A percentile compares a stretch with the other conserved stretches of the same genome.
phyloP scores from a whole-genome alignment of 768 basidiomycete genomes.

The Arthromyces matolae region DNA sequence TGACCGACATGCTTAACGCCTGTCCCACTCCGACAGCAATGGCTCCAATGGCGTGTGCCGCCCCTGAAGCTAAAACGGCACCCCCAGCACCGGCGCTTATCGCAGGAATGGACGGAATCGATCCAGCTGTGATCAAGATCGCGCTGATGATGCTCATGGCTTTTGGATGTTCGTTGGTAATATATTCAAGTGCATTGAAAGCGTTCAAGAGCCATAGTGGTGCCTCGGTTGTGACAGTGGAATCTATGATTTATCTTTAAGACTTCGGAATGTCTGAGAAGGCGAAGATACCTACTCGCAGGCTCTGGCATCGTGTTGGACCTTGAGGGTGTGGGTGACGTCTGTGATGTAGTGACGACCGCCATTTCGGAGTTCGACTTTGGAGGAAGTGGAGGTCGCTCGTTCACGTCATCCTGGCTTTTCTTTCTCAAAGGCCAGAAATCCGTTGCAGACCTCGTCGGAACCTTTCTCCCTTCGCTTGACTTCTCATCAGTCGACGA shows the following conservation, averaged over 20 bases:
- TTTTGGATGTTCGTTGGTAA: slow-evolving; percentile 73
- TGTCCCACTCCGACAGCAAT: slow-evolving; percentile 73
- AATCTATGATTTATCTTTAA: slow-evolving; percentile 22
- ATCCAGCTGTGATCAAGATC: slow-evolving; percentile 75
- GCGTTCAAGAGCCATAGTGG: slow-evolving; percentile 79
- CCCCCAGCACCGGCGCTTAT: slow-evolving; percentile 69
- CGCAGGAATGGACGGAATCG: slow-evolving; percentile 68
- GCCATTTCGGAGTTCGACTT: slow-evolving; percentile 24
- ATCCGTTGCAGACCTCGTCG: slow-evolving; percentile 17
- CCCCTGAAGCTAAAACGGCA: slow-evolving; percentile 65
- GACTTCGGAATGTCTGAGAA: background rate
- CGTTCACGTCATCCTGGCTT: slow-evolving; percentile 24
- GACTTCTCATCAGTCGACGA: slow-evolving; percentile 3
- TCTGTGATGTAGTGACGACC: slow-evolving; percentile 7
- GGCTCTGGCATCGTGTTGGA: slow-evolving; percentile 16
- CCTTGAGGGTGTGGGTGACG: slow-evolving; percentile 10
- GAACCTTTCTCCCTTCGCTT: slow-evolving; percentile 2
- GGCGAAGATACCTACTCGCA: slow-evolving; percentile 14
- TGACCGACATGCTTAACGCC: slow-evolving; percentile 34
- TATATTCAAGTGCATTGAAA: slow-evolving; percentile 68
- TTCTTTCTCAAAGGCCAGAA: slow-evolving; percentile 21
- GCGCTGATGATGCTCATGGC: slow-evolving; percentile 71
- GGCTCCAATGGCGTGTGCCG: slow-evolving; percentile 76
- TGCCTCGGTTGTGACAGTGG: slow-evolving; percentile 50
- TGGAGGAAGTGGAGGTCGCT: slow-evolving; percentile 25